Evolutionary conservation across 2,329 filamentous ascomycete species (phyloP).

Genomic region (Clonostachys solani): DNA sequence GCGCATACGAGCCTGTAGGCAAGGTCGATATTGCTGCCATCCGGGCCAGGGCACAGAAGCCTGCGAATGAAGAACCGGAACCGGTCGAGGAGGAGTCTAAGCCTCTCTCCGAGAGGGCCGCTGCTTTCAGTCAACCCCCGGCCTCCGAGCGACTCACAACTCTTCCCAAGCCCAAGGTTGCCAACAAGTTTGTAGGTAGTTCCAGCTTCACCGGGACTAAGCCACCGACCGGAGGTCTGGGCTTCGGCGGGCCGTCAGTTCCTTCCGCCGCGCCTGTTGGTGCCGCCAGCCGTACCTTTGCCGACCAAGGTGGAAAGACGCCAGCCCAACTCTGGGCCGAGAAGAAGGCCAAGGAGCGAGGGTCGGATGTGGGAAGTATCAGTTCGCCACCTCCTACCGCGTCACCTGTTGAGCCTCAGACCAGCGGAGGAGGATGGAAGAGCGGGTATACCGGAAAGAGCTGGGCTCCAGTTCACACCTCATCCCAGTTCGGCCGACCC

Average conservation of each 20-base stretch:
- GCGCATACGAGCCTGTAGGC: conserved; percentile 88
- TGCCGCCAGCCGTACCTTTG: conserved; percentile 85
- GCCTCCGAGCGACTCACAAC: conserved; percentile 78
- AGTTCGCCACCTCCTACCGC: conserved; percentile 31
- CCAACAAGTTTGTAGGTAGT: conserved; percentile 77
- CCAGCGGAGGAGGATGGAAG: conserved; percentile 75
- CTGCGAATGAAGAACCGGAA: conserved; percentile 27
- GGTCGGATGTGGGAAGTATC: conserved; percentile 20
- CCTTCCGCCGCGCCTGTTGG: conserved; percentile 61
- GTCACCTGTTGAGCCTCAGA: conserved; percentile 55
- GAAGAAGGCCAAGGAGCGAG: conserved; percentile 82
- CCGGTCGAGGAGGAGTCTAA: conserved; percentile 35
- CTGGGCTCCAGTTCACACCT: conserved; percentile 79
- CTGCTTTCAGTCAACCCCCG: conserved; percentile 58
- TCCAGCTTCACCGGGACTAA: conserved; percentile 83
- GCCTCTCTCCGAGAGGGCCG: conserved; percentile 70
- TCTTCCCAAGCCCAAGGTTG: conserved; percentile 90
- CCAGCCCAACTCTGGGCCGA: conserved; percentile 97
- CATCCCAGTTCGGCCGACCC: conserved; percentile 62
- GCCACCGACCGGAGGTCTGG: conserved; percentile 67
- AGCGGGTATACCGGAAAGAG: conserved; percentile 87
- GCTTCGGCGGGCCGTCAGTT: conserved; percentile 55
- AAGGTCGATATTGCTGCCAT: conserved; percentile 98
- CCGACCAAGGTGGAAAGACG: conserved; percentile 91
- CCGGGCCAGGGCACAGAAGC: conserved; percentile 73